phyloP scores from a whole-genome alignment of 306 rosid species.

The Lathyrus sativus region DNA sequence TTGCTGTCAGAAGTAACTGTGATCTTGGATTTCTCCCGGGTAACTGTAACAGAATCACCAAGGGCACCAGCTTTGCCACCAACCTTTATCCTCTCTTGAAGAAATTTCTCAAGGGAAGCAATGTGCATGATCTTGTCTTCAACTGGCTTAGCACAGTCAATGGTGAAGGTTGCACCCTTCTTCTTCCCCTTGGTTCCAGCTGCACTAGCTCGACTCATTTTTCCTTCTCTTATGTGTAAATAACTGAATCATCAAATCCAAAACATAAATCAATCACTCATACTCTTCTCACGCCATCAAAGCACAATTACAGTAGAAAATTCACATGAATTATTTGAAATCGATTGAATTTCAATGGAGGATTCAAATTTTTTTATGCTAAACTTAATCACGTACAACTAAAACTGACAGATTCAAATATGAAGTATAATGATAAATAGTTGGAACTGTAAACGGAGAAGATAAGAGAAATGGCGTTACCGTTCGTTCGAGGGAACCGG shows the following conservation, averaged over 20 bases:
- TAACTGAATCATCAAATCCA: no score
- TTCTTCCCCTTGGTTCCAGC: constrained; percentile 99
- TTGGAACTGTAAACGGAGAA: no score
- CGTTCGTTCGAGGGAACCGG: constrained; percentile 1
- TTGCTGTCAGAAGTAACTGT: no score
- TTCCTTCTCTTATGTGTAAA: no score
- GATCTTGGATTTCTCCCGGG: constrained; percentile 75
- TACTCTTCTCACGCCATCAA: no score
- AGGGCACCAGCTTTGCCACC: constrained; percentile 97
- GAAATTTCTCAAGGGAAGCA: constrained; percentile 92
- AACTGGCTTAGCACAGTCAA: constrained; percentile 90
- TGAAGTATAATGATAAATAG: background rate
- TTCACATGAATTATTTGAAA: no score
- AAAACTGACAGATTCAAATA: background rate
- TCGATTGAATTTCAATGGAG: background rate
- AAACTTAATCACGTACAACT: background rate
- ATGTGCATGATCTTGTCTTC: constrained; percentile 98
- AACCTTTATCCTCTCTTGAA: constrained; percentile 91
- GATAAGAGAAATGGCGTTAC: background rate
- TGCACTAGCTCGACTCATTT: no score
- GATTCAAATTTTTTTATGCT: background rate
- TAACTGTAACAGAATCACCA: constrained; percentile 67
- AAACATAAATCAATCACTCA: no score
- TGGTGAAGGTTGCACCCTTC: constrained; percentile 79
- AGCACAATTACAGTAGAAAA: no score